Evolutionary conservation across 2,329 filamentous ascomycete genomes (phyloP), one percentile per base, ranked within the genome.

Genomic region (Aspergillus quadricinctus): DNA sequence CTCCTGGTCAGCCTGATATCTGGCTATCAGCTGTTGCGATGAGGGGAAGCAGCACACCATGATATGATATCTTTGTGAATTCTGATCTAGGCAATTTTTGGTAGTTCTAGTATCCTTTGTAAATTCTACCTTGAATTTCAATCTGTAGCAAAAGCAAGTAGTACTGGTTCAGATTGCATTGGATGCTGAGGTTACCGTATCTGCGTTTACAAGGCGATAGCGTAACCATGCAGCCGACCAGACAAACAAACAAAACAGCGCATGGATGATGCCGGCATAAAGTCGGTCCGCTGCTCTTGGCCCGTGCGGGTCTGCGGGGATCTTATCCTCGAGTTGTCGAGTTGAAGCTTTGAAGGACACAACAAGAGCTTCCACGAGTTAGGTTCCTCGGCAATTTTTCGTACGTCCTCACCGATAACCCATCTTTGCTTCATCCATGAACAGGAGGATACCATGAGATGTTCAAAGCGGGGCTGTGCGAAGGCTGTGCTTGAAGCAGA

Each of bases 271-370:
- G 4, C 3, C 54, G 54, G 54, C 19, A 11, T 14, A 57, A 37
- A 60, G 57, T 63, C 62, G 61, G 65, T 56, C 67, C 63, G 63
- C 58, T 51, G 7, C 4, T 3, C 45, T 31, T 45, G 45, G 59
- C 61, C 61, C 61, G 59, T 63, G 61, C 51, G 58, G 53, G 53
- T 52, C 21, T 50, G 27, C 21, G 37, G 37, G 48, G n/a, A 28
- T 19, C 14, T 35, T 5, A 28, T 37, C 50, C 28, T 46, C 28
- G 5, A 35, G 4, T 35, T 35, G 11, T 14, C 17, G 25, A 27
- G 31, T 14, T 37, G 29, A 31, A 11, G 1, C 29, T 17, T 17
- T 37, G 6, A 6, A 6, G 31, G 5, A 6, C 5, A 17, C 31
- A 37, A 37, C 14, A 17, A 37, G 31, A 17, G 31, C 7, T 37